Base-by-base conservation (phyloP, 805 yeast species). In the Nakazawaea anatomiae region DNA sequence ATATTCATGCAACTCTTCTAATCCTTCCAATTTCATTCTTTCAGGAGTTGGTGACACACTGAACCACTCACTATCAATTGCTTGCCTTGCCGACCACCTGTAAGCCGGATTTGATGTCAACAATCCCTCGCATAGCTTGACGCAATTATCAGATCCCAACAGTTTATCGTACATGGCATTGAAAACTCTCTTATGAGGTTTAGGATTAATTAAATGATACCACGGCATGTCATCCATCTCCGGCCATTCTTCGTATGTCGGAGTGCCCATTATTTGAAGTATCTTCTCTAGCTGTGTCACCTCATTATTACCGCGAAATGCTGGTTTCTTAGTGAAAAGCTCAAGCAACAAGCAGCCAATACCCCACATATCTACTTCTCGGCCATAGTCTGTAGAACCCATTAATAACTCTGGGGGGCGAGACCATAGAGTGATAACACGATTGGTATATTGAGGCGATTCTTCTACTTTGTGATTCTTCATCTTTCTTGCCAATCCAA, bases 341-440 rank as follows among this genome's bases (percentile, higher is more conserved):
- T 94, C 98, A 30, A 89, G 77, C 53, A 94, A 70, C 29, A 94
- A 72, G 69, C 98, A 94, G 2, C 99, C 99, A 54, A 89, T 83
- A 0, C 98, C 97, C 99, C 99, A 94, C 57, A 89, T 83, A 63
- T 94, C 99, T 8, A 94, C 94, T 59, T 88, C 96, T 40, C 89
- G 70, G 0, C 91, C 94, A 67, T 94, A 94, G 52, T 83, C 84
- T 0, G 98, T 91, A 0, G 96, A 83, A 1, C 99, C 99, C 52
- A 94, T 67, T 39, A 94, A 70, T 34, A 94, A 74, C 65, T 92
- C 99, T 0, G 98, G 98, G 1, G 99, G 99, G 53, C 99, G 77
- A 65, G 94, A 92, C 99, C 99, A 94, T 39, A 94, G 71, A 0
- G 99, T 94, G 49, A 94, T 94, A 40, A 94, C 98, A 51, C 99